Conservation (phyloP, 306 rosid genomes). For the Sechiopsis laciniata region DNA sequence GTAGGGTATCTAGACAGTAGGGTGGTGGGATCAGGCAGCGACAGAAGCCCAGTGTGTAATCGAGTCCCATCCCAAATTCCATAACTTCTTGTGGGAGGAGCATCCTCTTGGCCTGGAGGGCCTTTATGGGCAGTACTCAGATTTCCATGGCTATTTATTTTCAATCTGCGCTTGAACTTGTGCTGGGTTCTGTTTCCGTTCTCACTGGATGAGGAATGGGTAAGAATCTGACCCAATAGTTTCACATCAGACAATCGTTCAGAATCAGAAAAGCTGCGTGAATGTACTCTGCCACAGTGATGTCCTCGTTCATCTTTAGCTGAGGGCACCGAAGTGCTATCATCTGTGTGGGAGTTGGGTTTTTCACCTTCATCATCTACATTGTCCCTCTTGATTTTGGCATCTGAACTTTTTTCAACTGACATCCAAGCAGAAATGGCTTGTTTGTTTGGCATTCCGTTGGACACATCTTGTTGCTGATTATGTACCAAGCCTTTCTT, state of each 20-base stretch:
- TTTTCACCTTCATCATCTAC: neutral
- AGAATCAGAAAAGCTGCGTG: slow-evolving; percentile 42
- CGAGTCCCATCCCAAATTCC: slow-evolving; percentile 66
- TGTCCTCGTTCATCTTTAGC: slow-evolving; percentile 31
- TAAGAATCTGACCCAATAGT: slow-evolving; percentile 77
- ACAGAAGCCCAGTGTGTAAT: slow-evolving; percentile 45
- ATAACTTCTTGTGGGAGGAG: slow-evolving; percentile 55
- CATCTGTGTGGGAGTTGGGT: neutral
- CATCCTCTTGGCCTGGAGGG: slow-evolving; percentile 34
- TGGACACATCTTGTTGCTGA: slow-evolving; percentile 19
- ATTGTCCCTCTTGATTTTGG: neutral
- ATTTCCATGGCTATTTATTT: slow-evolving; percentile 40
- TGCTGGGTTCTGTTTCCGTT: slow-evolving; percentile 43
- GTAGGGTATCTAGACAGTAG: slow-evolving; percentile 80
- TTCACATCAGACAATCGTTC: slow-evolving; percentile 65
- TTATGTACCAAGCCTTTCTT: slow-evolving; percentile 1
- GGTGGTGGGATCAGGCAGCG: slow-evolving; percentile 67
- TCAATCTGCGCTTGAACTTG: slow-evolving; percentile 39
- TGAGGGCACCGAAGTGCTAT: neutral
- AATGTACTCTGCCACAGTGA: slow-evolving; percentile 30
- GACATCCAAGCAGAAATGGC: slow-evolving; percentile 24
- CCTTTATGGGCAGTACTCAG: slow-evolving; percentile 30
- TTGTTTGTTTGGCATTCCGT: slow-evolving; percentile 30
- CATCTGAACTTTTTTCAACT: slow-evolving; percentile 11
- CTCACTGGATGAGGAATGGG: slow-evolving; percentile 36